Base-by-base conservation (phyloP, 305 asterid genomes). In the Fraxinus albicans region DNA sequence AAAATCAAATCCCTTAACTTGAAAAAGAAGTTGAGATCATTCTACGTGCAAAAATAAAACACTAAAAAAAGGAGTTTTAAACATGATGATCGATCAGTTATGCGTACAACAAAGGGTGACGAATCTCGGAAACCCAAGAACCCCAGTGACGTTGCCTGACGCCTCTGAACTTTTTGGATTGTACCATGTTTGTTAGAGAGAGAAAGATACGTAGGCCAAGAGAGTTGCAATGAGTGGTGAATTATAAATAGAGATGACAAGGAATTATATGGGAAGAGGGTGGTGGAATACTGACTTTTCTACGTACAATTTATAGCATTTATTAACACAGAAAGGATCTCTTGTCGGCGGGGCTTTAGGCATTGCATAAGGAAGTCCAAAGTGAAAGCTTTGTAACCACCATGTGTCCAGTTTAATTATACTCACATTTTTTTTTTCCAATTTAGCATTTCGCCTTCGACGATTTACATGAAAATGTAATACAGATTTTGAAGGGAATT, bases 61-160 rank as follows among this genome's bases (percentile, higher is more conserved):
- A 42, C 3, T 12, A 42, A 10, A 42, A 53, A 58, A 58, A 25
- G 1, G 10, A 2, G 3, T 58, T 58, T 55, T 55, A 55, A 19
- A 21, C 4, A 19, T 3, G 70, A 4, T 47, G 40, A 6, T 6
- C n/a, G 17, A 47, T 4, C 8, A 6, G 1, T 23, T n/a, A 50
- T 67, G 10, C n/a, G 0, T 94, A 95, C 98, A 95, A 89, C 10
- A 93, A 82, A 34, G 98, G 98, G 44, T 95, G 98, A 73, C 98
- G 98, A 88, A 95, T 95, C 90, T 95, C 98, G 55, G 98, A 92
- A 78, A 95, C 98, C 98, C 98, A 95, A 83, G 98, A 93, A 29
- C 98, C 98, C 98, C 98, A 95, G 81, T 95, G 98, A 83, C 98
- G 97, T 73, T 95, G 98, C 83, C 98, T 90, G 88, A 95, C 98